Base-by-base conservation (phyloP, 2,329 filamentous ascomycete genomes). In the Biscogniauxia marginata region DNA sequence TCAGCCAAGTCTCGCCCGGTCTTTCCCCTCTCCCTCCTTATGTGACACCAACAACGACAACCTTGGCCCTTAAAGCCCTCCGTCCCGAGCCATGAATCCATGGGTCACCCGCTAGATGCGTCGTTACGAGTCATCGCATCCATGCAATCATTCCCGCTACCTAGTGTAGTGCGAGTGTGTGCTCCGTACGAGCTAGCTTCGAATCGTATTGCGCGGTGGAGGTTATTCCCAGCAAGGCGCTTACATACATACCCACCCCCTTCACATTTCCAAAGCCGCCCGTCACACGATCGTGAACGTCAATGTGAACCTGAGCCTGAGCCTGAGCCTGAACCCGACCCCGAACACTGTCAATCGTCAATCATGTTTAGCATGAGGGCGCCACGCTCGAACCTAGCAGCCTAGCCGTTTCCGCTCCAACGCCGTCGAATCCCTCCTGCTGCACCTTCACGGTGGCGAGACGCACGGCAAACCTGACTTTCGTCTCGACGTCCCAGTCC, bases 371-470 rank as follows among this genome's bases (percentile, higher is more conserved):
- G 61, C 60, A 57, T 50, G 47, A 47, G n/a, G 63, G 68, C 66
- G 59, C 60, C 63, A 58, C 59, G 49, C 53, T 52, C 50, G 57
- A 30, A 55, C 56, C 23, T 47, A 25, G 62, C 58, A n/a, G 54
- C 50, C 62, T 70, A 66, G 62, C 58, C 59, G 63, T 62, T 54
- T 63, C 53, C 58, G 59, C 56, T 49, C 70, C 78, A 62, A 88
- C 74, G 24, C 79, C 78, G 54, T 71, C 71, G 69, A 91, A 90
- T 4, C 88, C 88, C 63, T 89, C 84, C 60, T 80, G 82, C 60
- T 82, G 76, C 46, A 91, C 84, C 71, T 91, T 91, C 58, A 79
- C 75, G 44, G 86, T 87, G 52, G 88, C 88, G 67, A 91, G 70
- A 56, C 80, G 77, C 62, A 87, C 88, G 48, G 86, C 86, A 71